Base-by-base conservation (phyloP, 2,329 filamentous ascomycete genomes). In the Colletotrichum nymphaeae region DNA sequence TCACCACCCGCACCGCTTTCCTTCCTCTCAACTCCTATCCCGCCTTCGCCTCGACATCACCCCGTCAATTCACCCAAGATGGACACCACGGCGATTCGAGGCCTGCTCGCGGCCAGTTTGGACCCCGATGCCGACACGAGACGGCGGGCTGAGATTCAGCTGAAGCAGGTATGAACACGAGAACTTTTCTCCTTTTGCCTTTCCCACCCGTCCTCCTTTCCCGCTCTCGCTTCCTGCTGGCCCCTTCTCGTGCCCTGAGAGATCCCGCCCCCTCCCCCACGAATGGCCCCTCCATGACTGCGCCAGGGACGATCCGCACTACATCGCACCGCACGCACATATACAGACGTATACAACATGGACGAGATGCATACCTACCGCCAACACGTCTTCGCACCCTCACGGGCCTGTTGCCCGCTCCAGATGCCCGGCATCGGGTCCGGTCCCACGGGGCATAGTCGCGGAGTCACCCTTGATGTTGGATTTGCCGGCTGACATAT, bases 41-140 rank as follows among this genome's bases (percentile, higher is more conserved):
- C 72, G 68, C 73, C 67, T 70, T 70, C 67, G 53, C 68, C 74
- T 72, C 69, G 69, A 72, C 73, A 74, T 72, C 72, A 74, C 72
- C 63, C 72, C 57, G 67, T 72, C 72, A 72, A 74, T 74, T 73
- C 73, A 71, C 74, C 77, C 77, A 80, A 80, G 83, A 95, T 95
- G 93, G 93, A 95, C 88, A 90, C 90, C 83, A 88, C 90, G 83
- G 90, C 89, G 82, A 88, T 96, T 83, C 90, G 93, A 86, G 91
- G 90, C 87, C 92, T 93, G 86, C 93, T 96, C 81, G 89, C 91
- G 82, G 91, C 92, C 81, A 95, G 93, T 78, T 91, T 95, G 83
- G 91, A 93, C 81, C 84, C 92, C 78, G 92, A 95, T 84, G 89
- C 92, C 80, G 93, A 95, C 81, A 90, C 90, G 82, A 90, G 94